These are phyloP conservation scores for Torrubiella hemipterigena DNA, from an alignment of 2,329 filamentous ascomycete genomes.

Conservation along the genomic window DNA sequence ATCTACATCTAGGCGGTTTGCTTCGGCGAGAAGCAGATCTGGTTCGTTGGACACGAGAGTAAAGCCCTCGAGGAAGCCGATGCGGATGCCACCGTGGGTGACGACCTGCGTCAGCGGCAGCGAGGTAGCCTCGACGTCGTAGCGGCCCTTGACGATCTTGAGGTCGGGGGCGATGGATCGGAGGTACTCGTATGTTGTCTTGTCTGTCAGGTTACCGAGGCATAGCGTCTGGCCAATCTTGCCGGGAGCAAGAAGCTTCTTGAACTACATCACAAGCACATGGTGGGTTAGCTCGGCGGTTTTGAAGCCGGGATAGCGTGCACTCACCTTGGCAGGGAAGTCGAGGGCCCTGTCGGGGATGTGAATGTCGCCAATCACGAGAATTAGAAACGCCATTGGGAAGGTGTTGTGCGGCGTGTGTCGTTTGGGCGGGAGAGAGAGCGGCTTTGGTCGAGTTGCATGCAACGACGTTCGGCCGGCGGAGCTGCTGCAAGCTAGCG, in stretches of 20 bases:
- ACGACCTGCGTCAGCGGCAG: constrained; percentile 55
- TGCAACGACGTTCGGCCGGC: constrained; percentile 13
- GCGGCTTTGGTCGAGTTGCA: too few species aligned
- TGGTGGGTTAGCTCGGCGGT: constrained; percentile 1
- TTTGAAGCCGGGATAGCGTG: not conserved
- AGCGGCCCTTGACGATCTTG: constrained; percentile 57
- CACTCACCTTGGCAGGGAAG: constrained; percentile 71
- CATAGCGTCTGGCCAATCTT: constrained; percentile 77
- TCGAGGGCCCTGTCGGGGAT: constrained; percentile 87
- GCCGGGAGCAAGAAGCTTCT: constrained; percentile 70
- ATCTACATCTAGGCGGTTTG: constrained; percentile 56
- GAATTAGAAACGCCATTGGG: constrained; percentile 73
- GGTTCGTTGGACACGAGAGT: constrained; percentile 56
- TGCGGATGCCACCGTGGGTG: constrained; percentile 51
- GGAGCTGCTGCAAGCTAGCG: constrained; percentile 14
- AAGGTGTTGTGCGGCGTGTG: constrained; percentile 1
- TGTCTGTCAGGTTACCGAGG: constrained; percentile 70
- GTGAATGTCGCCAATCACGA: constrained; percentile 87
- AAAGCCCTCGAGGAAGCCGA: constrained; percentile 58
- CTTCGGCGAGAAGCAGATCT: constrained; percentile 54
- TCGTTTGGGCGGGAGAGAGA: constrained; percentile 1
- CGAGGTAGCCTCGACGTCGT: constrained; percentile 54
- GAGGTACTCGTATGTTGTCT: constrained; percentile 69
- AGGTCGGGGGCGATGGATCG: constrained; percentile 62
- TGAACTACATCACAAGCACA: constrained; percentile 60